Percentiles rank a stretch among this genome's conserved stretches.
phyloP scores from a whole-genome alignment of 2,329 filamentous ascomycete species.

The Fusarium sp. region DNA sequence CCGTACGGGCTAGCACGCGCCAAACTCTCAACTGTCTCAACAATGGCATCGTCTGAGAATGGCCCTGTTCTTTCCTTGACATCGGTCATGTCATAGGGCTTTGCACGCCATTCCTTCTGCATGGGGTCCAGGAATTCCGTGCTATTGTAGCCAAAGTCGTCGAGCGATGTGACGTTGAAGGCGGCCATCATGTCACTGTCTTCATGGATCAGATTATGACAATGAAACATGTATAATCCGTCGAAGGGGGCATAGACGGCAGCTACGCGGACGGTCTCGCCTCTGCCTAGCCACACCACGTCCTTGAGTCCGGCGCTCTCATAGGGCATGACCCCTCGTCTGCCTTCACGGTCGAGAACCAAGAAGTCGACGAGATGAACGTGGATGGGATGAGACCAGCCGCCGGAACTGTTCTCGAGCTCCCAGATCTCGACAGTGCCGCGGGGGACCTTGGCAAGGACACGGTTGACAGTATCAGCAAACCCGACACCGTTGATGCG shows the following conservation, averaged over 20 bases:
- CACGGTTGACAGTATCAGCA: constrained; percentile 63
- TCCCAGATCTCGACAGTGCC: constrained; percentile 66
- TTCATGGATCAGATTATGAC: constrained; percentile 64
- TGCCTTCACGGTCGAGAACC: constrained; percentile 64
- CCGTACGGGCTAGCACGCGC: constrained; percentile 18
- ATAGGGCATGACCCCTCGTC: constrained; percentile 60
- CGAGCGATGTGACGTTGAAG: constrained; percentile 60
- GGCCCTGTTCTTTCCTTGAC: constrained; percentile 9
- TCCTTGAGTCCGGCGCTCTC: constrained; percentile 71
- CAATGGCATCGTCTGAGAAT: constrained; percentile 9
- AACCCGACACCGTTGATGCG: constrained; percentile 65
- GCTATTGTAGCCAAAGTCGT: constrained; percentile 56
- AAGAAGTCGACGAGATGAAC: constrained; percentile 74
- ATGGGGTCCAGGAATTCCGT: constrained; percentile 25
- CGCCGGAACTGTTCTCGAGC: constrained; percentile 65
- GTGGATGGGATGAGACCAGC: constrained; percentile 69
- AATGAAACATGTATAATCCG: constrained; percentile 67
- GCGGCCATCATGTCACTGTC: constrained; percentile 65
- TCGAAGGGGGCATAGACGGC: constrained; percentile 68
- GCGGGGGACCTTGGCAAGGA: constrained; percentile 63
- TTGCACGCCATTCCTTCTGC: constrained; percentile 20
- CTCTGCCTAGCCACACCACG: constrained; percentile 68
- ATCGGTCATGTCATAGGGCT: constrained; percentile 5
- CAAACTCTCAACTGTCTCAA: constrained; percentile 3
- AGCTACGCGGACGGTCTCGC: constrained; percentile 66